Conservation (phyloP, 2,329 filamentous ascomycete genomes). For the Furcasterigmium furcatum region DNA sequence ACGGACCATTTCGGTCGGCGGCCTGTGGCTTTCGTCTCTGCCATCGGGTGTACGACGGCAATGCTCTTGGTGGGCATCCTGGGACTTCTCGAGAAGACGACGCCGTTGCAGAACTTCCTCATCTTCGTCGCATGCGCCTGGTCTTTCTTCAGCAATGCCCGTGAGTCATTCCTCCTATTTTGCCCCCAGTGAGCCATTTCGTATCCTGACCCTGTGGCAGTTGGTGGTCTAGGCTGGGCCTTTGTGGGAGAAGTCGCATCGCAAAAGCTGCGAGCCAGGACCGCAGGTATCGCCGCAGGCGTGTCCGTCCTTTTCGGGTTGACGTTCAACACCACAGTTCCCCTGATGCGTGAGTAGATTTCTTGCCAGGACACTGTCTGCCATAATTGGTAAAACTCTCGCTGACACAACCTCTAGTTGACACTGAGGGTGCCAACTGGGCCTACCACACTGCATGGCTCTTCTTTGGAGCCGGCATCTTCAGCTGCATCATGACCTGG, state of each 20-base stretch:
- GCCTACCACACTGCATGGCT: slow-evolving; percentile 25
- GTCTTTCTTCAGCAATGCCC: slow-evolving; percentile 12
- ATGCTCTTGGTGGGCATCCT: slow-evolving; percentile 15
- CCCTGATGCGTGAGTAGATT: slow-evolving; percentile 20
- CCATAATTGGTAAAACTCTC: too few species aligned
- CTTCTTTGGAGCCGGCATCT: slow-evolving; percentile 20
- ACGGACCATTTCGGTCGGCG: neutral
- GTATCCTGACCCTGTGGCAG: slow-evolving; percentile 3
- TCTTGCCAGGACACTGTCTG: too few species aligned
- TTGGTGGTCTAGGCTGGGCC: slow-evolving; percentile 21
- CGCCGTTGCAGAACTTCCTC: slow-evolving; percentile 11
- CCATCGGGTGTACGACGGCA: neutral
- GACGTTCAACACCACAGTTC: slow-evolving; percentile 17
- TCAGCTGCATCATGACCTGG: slow-evolving; percentile 21
- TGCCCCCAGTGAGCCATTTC: neutral
- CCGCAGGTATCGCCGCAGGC: slow-evolving; percentile 23
- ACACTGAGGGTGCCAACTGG: slow-evolving; percentile 23
- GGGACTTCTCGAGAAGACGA: slow-evolving; percentile 8
- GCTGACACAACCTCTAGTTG: slow-evolving; percentile 16
- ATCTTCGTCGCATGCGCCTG: slow-evolving; percentile 17
- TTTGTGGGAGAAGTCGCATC: slow-evolving; percentile 30
- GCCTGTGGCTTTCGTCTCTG: neutral
- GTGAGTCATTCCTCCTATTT: neutral
- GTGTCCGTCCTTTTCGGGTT: slow-evolving; percentile 15
- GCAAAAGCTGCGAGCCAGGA: slow-evolving; percentile 25